Percentiles rank a stretch among this genome's conserved stretches.
Conservation (phyloP, 2,329 filamentous ascomycete species). For the Nectriaceae sp. region DNA sequence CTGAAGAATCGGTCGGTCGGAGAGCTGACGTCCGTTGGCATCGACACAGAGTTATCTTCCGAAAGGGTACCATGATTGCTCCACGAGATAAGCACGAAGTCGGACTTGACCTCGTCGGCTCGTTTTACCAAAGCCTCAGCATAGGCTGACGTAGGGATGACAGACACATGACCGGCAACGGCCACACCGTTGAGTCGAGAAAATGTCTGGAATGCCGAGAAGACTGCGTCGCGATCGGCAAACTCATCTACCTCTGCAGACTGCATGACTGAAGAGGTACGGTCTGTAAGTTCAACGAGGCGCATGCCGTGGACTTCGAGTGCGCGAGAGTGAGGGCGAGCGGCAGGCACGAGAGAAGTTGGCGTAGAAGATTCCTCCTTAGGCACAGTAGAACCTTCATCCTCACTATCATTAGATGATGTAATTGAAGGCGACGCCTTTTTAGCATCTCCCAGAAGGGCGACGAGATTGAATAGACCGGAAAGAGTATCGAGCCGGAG, state of each 20-base stretch:
- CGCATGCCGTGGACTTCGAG: slow-evolving; percentile 69
- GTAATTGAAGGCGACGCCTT: slow-evolving; percentile 1
- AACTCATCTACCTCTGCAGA: slow-evolving; percentile 80
- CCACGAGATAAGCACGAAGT: slow-evolving; percentile 86
- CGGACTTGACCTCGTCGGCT: slow-evolving; percentile 68
- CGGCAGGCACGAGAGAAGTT: neutral
- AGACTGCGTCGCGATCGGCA: slow-evolving; percentile 74
- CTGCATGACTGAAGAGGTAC: slow-evolving; percentile 93
- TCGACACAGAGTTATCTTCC: slow-evolving; percentile 47
- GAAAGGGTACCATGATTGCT: slow-evolving; percentile 76
- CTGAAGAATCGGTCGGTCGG: slow-evolving; percentile 27
- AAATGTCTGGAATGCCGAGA: slow-evolving; percentile 89
- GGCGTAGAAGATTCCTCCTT: slow-evolving; percentile 1
- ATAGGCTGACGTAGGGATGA: slow-evolving; percentile 77
- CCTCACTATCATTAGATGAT: slow-evolving; percentile 6
- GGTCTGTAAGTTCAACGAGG: slow-evolving; percentile 83
- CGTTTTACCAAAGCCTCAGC: slow-evolving; percentile 74
- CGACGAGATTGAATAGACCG: slow-evolving; percentile 32
- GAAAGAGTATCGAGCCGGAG: slow-evolving; percentile 31
- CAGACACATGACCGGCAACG: slow-evolving; percentile 77
- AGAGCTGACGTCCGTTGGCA: slow-evolving; percentile 18
- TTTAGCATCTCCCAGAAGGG: slow-evolving; percentile 25
- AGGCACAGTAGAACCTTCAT: neutral
- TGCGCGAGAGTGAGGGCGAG: neutral
- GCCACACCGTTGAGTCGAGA: slow-evolving; percentile 82